Percentiles rank a stretch among this genome's conserved stretches.
phyloP scores from a whole-genome alignment of 2,329 filamentous ascomycete species.

The Claviceps africana region DNA sequence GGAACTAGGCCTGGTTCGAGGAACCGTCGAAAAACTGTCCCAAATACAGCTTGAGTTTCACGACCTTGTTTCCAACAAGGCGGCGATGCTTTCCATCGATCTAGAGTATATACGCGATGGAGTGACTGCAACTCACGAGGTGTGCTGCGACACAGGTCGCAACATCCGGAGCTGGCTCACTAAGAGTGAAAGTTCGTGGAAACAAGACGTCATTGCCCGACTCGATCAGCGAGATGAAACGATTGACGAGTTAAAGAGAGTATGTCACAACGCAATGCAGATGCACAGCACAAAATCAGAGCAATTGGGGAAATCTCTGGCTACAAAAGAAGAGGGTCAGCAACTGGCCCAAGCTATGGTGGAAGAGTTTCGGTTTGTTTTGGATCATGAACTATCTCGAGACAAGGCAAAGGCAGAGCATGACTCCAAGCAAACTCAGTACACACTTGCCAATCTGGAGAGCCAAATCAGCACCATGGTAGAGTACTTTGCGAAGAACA shows the following conservation, averaged over 20 bases:
- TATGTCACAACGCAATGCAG: background rate
- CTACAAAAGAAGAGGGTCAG: constrained; percentile 5
- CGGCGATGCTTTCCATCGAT: background rate
- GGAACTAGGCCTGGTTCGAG: constrained; percentile 1
- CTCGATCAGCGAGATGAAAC: background rate
- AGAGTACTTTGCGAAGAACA: constrained; percentile 6
- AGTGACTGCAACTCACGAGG: background rate
- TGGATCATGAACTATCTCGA: constrained; percentile 13
- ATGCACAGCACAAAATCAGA: constrained; percentile 1
- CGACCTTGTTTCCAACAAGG: constrained; percentile 3
- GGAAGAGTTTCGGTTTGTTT: constrained; percentile 8
- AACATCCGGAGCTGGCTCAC: constrained; percentile 1
- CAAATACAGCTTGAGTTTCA: constrained; percentile 5
- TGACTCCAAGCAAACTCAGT: constrained; percentile 6
- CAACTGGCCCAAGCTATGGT: constrained; percentile 9
- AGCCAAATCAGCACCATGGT: constrained; percentile 11
- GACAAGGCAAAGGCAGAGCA: constrained; percentile 10
- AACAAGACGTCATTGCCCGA: background rate
- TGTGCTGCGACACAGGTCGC: background rate
- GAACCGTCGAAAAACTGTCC: constrained; percentile 3
- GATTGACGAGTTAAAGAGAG: constrained; percentile 1
- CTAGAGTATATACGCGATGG: constrained; percentile 1
- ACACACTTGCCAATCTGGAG: constrained; percentile 8
- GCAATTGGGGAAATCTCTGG: constrained; percentile 1
- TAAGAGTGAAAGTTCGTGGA: constrained; percentile 1